Conservation (phyloP, 805 yeast species). For the Starmera amethionina region DNA sequence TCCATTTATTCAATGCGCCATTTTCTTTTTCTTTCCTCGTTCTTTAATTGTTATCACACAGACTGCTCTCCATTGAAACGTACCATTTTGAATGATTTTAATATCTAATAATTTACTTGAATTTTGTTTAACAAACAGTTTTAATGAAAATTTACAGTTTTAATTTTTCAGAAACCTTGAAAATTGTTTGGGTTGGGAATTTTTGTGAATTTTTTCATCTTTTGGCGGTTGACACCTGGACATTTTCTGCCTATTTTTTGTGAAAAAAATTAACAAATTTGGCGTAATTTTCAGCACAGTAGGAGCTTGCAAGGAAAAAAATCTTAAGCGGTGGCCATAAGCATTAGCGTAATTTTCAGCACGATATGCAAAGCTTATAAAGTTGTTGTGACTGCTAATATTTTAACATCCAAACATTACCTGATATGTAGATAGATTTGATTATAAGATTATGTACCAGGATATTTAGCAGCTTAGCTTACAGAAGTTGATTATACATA, state of each 20-base stretch:
- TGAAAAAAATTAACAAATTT: no score
- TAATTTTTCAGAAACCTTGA: neutral
- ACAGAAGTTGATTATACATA: neutral
- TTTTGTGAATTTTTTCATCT: no score
- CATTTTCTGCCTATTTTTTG: no score
- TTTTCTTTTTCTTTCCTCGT: no score
- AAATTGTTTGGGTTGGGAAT: neutral
- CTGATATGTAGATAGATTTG: no score
- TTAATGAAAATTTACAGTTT: neutral
- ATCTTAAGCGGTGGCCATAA: no score
- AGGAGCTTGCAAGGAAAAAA: no score
- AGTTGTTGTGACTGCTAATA: slow-evolving; percentile 15
- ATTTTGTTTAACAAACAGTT: no score
- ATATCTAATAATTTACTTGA: neutral
- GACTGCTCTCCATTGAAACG: slow-evolving; percentile 1
- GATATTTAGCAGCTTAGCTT: neutral
- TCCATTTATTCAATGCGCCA: no score
- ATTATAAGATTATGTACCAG: no score
- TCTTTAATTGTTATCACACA: no score
- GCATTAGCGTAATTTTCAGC: neutral
- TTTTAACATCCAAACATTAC: slow-evolving; percentile 18
- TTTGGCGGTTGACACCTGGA: no score
- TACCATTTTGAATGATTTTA: slow-evolving; percentile 15
- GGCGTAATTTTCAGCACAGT: neutral
- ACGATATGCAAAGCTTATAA: neutral